A percentile compares a stretch with the other conserved stretches of the same genome.
Evolutionary conservation across 2,329 filamentous ascomycete species (phyloP).

Genomic region (Fusarium anguioides): DNA sequence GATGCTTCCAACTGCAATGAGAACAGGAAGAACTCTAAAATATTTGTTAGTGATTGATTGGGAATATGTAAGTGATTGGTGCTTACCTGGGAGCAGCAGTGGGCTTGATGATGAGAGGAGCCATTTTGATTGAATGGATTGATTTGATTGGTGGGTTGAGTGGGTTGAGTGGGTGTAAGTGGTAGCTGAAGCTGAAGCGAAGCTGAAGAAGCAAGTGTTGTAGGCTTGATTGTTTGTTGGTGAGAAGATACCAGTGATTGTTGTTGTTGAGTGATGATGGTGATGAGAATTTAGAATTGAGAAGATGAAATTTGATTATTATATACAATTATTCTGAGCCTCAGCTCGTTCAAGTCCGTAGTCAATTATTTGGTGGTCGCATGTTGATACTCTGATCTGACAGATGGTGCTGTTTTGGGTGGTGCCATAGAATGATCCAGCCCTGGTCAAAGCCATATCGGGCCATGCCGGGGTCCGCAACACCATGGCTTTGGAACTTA

Average conservation of each 20-base stretch:
- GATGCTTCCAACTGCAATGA: constrained; percentile 41
- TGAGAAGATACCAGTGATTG: constrained; percentile 23
- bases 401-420: constrained; percentile 32
- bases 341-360: constrained; percentile 16
- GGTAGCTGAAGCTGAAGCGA: background rate
- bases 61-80: background rate
- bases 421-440: constrained; percentile 36
- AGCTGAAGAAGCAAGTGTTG: constrained; percentile 13
- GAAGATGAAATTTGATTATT: constrained; percentile 2
- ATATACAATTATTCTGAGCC: constrained; percentile 21
- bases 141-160: constrained; percentile 8
- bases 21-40: constrained; percentile 36
- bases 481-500: background rate
- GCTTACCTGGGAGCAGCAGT: constrained; percentile 36
- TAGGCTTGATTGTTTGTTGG: background rate
- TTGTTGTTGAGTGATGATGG: constrained; percentile 26
- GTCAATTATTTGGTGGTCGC: constrained; percentile 14
- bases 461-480: constrained; percentile 30
- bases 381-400: constrained; percentile 40
- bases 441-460: constrained; percentile 29
- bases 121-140: constrained; percentile 35
- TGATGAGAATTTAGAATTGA: constrained; percentile 6
- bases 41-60: constrained; percentile 26
- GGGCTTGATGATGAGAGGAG: constrained; percentile 37
- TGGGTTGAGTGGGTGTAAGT: constrained; percentile 25